Conservation (phyloP, 1,284 basidiomycete genomes). For the Melampsora larici-populina region DNA sequence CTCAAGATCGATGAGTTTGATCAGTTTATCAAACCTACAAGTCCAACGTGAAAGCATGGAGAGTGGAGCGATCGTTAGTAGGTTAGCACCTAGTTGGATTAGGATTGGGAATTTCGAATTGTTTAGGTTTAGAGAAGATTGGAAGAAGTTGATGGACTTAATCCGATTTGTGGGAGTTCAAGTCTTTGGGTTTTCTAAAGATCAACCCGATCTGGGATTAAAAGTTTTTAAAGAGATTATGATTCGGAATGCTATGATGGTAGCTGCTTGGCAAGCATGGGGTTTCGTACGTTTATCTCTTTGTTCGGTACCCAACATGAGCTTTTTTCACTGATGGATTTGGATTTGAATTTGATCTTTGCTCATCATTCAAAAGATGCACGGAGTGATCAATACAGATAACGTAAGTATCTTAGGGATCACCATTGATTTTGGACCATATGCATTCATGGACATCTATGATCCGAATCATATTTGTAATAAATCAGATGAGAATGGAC, state of each 20-base stretch:
- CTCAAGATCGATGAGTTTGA: conserved; percentile 77
- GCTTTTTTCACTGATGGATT: no score
- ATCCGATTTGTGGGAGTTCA: conserved; percentile 44
- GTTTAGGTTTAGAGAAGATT: conserved; percentile 53
- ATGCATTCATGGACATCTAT: conserved; percentile 91
- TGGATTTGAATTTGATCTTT: neutral
- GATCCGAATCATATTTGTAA: conserved; percentile 81
- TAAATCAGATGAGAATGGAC: neutral
- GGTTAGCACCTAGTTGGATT: conserved; percentile 83
- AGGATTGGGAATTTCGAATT: conserved; percentile 90
- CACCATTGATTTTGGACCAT: conserved; percentile 59
- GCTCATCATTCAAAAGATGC: conserved; percentile 48
- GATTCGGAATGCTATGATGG: conserved; percentile 79
- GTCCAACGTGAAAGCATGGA: conserved; percentile 79
- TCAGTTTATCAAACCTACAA: conserved; percentile 69
- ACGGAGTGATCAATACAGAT: conserved; percentile 94
- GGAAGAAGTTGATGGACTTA: conserved; percentile 50
- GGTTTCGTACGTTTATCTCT: conserved; percentile 45
- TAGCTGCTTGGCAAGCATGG: conserved; percentile 78
- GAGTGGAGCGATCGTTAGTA: conserved; percentile 73
- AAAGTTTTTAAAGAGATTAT: conserved; percentile 70
- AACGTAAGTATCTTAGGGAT: conserved; percentile 60
- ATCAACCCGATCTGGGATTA: conserved; percentile 17
- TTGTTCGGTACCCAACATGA: no score
- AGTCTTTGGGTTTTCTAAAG: neutral